Evolutionary conservation across 805 yeast genomes (phyloP), one percentile per base, ranked within the genome.

Genomic region (Candida chilensis): DNA sequence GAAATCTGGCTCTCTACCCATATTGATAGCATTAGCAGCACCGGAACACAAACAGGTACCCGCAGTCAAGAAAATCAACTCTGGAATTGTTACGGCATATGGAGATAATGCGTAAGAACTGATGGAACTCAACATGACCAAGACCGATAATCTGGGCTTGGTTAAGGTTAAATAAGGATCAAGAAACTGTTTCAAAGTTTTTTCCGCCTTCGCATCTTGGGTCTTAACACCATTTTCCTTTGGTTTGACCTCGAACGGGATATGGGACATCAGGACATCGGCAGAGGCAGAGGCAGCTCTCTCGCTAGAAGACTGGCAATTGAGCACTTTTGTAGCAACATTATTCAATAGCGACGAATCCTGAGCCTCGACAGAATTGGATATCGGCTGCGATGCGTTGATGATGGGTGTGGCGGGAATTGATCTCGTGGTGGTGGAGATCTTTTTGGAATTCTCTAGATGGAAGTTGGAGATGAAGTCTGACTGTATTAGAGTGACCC

Each of bases 81-180:
- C 78, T 5, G 73, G 60, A 3, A 90, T 52, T 1, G 92, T 74
- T 0, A 87, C 85, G 8, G 88, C 74, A 39, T 69, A 68, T 1
- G 98, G 97, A 0, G 95, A 84, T 18, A 92, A 59, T 0, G 96
- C 96, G 50, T 90, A 92, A 0, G 96, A 81, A 38, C 96, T 86
- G 44, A 92, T 86, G 1, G 96, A 81, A 32, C 96, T 83, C 14
- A 92, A 61, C 52, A 90, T 94, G 10, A 92, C 95, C 24, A 92
- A 58, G 5, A 87, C 73, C 0, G 96, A 84, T 32, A 92, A 66
- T 33, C 86, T 70, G 11, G 98, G 98, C 53, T 92, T 92, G 4
- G 95, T 74, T n/a, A 92, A 67, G 36, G 84, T 84, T 7, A 86
- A 32, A 47, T 85, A 87, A 1, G 87, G 81, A 16, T 66, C 64